Base-by-base conservation (phyloP, 2,329 filamentous ascomycete genomes). In the Sphaceloma murrayae region DNA sequence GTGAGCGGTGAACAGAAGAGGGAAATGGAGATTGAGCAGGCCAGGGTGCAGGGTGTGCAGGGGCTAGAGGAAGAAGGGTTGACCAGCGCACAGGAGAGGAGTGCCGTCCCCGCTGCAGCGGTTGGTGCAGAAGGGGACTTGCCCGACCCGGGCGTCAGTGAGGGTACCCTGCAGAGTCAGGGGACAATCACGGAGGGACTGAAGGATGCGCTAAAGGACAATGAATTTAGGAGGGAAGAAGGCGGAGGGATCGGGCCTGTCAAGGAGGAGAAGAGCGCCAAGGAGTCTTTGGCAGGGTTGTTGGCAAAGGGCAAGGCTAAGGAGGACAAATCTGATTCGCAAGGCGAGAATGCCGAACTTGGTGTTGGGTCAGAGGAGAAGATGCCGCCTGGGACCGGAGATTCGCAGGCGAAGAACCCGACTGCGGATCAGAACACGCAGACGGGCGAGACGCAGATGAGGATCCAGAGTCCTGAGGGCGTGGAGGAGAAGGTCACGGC, bases 401-500 rank as follows among this genome's bases (percentile, higher is more conserved):
- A n/a, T n/a, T n/a, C n/a, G n/a, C n/a, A n/a, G n/a, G n/a, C n/a
- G n/a, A n/a, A n/a, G n/a, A n/a, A n/a, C n/a, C n/a, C n/a, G n/a
- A n/a, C n/a, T 27, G 44, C 36, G 8, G 49, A 53, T 14, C 30
- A 34, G 27, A 45, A 46, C 8, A 46, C 47, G 9, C 56, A 58
- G 46, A 58, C 56, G 5, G 56, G 55, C 3, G 46, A 55, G 34
- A 46, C 49, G 27, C 51, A 56, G 26, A 50, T 58, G 11, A 48
- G 45, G 18, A 52, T 58, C 19, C 48, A 43, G 29, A 49, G 47
- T 30, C 50, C 50, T 3, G 50, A 46, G 5, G 57, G 53, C 5
- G 52, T 54, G 16, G 43, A 52, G 18, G 54, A 58, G 33, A 56
- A 52, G 19, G 43, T 56, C 34, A 61, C 56, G 27, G 48, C 54